Evolutionary conservation across 768 basidiomycete species (phyloP), one percentile per base, ranked within the genome.

Genomic region (Suillus placidus): DNA sequence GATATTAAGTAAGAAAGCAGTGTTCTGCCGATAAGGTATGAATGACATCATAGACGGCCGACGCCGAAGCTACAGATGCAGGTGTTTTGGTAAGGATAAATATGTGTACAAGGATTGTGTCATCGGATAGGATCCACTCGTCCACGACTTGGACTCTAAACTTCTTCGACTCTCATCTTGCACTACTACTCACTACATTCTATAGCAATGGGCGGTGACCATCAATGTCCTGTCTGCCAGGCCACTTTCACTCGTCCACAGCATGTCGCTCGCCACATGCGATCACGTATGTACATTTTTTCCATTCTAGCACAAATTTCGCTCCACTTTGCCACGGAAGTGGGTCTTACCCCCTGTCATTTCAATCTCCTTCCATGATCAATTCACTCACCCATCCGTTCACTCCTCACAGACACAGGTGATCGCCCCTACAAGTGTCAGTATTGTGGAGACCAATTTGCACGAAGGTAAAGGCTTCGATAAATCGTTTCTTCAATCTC

Each of bases 381-480:
- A 64, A 64, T 69, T 64, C 62, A 68, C 62, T 66, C 30, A 32
- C 61, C 56, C 54, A 58, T 57, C 51, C 7, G 64, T 66, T 56
- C 35, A 49, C 64, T 42, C 58, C 38, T 45, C 61, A 45, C 79
- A 94, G 93, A 95, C 78, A 94, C 93, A 45, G 93, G 93, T 64
- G 93, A 94, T 81, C 83, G 93, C 52, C 93, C 93, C 10, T 95
- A 95, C 83, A 93, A 92, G 73, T 95, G 93, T 71, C 88, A 89
- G 72, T 85, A 88, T 68, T 95, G 93, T 76, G 93, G 93, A 43
- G 93, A 95, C 80, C 92, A 94, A 78, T 95, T 95, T 73, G 93
- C 93, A 2, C 79, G 93, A 73, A 93, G 92, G 92, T 90, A 55
- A 40, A 13, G 76, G 57, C 62, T 61, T 32, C 34, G 60, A 67